Conservation (phyloP, 202 grass and related monocot species). For the Schoenoplectus tabernaemontani region DNA sequence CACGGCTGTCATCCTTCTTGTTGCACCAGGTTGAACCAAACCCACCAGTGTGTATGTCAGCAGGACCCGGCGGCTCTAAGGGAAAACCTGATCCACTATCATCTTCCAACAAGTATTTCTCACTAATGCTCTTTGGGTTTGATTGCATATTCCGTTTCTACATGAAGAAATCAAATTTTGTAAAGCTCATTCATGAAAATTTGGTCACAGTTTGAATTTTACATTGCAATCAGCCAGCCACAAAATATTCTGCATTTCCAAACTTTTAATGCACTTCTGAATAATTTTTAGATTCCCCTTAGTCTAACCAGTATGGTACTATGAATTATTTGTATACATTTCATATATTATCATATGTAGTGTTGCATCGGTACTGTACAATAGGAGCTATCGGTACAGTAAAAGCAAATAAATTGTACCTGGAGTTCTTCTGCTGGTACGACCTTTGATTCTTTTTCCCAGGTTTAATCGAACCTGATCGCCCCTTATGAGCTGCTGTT, state of each 20-base stretch:
- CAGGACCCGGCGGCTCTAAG: conserved; percentile 42
- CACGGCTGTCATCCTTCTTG: conserved; percentile 25
- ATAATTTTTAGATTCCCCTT: background rate
- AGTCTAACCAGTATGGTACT: background rate
- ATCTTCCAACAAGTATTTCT: conserved; percentile 52
- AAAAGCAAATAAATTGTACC: conserved; percentile 25
- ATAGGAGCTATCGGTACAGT: background rate
- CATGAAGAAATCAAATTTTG: background rate
- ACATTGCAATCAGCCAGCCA: background rate
- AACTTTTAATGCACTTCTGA: background rate
- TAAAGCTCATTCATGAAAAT: background rate
- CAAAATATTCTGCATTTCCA: background rate
- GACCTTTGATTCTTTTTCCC: conserved; percentile 40
- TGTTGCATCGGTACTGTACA: background rate
- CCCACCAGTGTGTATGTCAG: conserved; percentile 24
- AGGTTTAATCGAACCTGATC: conserved; percentile 40
- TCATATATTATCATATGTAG: background rate
- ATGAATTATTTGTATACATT: background rate
- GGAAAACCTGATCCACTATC: conserved; percentile 52
- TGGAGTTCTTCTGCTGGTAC: conserved; percentile 35
- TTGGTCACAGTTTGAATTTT: background rate
- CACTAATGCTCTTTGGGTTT: conserved; percentile 38
- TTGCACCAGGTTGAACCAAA: conserved; percentile 57
- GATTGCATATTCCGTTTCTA: conserved; percentile 43
- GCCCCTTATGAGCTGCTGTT: conserved; percentile 32